These are phyloP conservation scores for Chenopodium formosanum DNA, from an alignment of 148 eudicot species.

Conservation along the genomic window DNA sequence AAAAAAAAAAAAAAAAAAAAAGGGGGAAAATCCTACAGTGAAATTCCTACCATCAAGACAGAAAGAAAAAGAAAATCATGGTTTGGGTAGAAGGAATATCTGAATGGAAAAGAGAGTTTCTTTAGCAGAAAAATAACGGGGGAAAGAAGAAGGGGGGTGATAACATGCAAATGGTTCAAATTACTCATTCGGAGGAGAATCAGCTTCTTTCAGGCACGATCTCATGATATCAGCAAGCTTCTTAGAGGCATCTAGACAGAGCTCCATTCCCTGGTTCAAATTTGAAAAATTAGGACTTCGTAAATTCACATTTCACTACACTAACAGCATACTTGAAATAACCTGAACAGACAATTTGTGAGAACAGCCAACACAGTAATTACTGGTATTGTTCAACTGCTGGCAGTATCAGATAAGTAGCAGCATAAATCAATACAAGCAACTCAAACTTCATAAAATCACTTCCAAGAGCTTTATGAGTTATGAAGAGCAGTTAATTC, in stretches of 20 bases:
- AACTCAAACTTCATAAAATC: neutral
- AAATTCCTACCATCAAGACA: neutral
- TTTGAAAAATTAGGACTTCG: neutral
- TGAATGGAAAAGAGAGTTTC: neutral
- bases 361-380: neutral
- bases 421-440: neutral
- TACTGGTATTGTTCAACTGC: neutral
- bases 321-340: neutral
- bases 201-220: slow-evolving; percentile 73
- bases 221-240: slow-evolving; percentile 87
- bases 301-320: neutral
- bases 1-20: no score
- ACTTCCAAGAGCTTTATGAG: neutral
- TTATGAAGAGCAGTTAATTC: neutral
- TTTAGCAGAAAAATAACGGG: no score
- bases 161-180: neutral
- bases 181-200: slow-evolving; percentile 44
- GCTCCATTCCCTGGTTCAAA: slow-evolving; percentile 69
- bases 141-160: no score
- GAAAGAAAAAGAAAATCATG: neutral
- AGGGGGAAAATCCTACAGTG: neutral
- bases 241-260: slow-evolving; percentile 78
- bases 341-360: neutral
- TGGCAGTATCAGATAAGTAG: neutral
- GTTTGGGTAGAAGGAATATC: no score